phyloP scores from a whole-genome alignment of 1,139 yeast species.

The Geotrichum klebahnii region DNA sequence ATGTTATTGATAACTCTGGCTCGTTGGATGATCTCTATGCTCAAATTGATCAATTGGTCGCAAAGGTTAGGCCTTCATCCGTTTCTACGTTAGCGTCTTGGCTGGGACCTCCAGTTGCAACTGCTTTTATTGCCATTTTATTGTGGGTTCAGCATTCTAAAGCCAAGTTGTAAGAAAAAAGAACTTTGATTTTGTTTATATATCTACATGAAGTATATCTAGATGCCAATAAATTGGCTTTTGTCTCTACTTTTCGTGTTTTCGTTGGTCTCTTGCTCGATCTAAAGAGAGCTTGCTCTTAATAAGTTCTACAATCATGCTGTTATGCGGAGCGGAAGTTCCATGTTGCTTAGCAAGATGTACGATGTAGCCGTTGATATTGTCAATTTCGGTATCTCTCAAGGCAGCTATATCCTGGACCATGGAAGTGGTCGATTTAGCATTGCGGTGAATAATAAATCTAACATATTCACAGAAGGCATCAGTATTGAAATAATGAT shows the following conservation, averaged over 20 bases:
- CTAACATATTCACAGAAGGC: neutral
- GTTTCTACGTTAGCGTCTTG: conserved; percentile 43
- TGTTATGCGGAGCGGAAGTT: conserved; percentile 47
- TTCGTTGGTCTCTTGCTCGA: neutral
- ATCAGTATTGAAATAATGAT: conserved; percentile 9
- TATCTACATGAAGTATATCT: too few species aligned
- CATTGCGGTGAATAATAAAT: neutral
- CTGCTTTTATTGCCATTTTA: conserved; percentile 17
- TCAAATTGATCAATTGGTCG: conserved; percentile 48
- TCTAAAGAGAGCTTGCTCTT: conserved; percentile 23
- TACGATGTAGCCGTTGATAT: conserved; percentile 70
- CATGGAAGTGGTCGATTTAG: conserved; percentile 8
- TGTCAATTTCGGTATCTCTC: conserved; percentile 68
- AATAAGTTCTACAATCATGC: conserved; percentile 47
- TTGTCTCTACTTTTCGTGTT: neutral
- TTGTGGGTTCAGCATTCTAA: conserved; percentile 8
- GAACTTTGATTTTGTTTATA: neutral
- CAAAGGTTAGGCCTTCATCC: conserved; percentile 47
- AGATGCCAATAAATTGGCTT: too few species aligned
- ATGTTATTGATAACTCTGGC: conserved; percentile 62
- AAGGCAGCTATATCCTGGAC: conserved; percentile 65
- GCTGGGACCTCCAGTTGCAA: conserved; percentile 54
- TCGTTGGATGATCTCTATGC: conserved; percentile 48
- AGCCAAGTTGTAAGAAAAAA: conserved; percentile 14
- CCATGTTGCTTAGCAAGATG: conserved; percentile 47